Conservation (phyloP, 2,329 filamentous ascomycete species). For the Erysiphe pulchra region DNA sequence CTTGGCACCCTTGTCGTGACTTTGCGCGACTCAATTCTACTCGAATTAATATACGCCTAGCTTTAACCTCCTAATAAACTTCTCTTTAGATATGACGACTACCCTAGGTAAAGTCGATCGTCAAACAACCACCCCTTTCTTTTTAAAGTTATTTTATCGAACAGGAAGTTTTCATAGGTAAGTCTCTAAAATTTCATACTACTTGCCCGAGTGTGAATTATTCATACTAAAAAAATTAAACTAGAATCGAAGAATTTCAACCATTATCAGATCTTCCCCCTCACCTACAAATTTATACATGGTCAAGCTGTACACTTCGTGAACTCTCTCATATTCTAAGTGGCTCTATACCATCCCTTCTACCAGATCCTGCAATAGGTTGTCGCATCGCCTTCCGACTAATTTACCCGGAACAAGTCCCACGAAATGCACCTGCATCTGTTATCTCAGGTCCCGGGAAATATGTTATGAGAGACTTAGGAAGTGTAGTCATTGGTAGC, state of each 20-base stretch:
- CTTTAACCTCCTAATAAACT: too few species aligned
- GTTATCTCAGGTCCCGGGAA: constrained; percentile 22
- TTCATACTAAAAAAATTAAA: background rate
- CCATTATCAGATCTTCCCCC: constrained; percentile 29
- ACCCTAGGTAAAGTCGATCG: constrained; percentile 29
- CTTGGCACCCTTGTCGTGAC: too few species aligned
- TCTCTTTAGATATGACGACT: constrained; percentile 12
- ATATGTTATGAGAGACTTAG: constrained; percentile 58
- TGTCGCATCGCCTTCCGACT: constrained; percentile 73
- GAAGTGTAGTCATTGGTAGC: constrained; percentile 52
- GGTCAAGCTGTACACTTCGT: constrained; percentile 52
- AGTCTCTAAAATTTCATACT: constrained; percentile 4
- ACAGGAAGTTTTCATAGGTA: constrained; percentile 47
- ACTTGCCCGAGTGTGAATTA: background rate
- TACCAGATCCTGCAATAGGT: constrained; percentile 52
- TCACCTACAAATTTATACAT: constrained; percentile 63
- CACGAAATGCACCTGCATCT: constrained; percentile 9
- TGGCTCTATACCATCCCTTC: constrained; percentile 36
- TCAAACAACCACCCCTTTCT: constrained; percentile 51
- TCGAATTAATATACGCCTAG: too few species aligned
- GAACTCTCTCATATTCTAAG: constrained; percentile 61
- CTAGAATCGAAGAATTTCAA: constrained; percentile 43
- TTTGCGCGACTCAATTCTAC: too few species aligned
- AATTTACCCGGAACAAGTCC: constrained; percentile 63
- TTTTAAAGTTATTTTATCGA: constrained; percentile 66